These are phyloP conservation scores for Diospyros kaki DNA, from an alignment of 148 eudicot genomes.

Conservation along the genomic window DNA sequence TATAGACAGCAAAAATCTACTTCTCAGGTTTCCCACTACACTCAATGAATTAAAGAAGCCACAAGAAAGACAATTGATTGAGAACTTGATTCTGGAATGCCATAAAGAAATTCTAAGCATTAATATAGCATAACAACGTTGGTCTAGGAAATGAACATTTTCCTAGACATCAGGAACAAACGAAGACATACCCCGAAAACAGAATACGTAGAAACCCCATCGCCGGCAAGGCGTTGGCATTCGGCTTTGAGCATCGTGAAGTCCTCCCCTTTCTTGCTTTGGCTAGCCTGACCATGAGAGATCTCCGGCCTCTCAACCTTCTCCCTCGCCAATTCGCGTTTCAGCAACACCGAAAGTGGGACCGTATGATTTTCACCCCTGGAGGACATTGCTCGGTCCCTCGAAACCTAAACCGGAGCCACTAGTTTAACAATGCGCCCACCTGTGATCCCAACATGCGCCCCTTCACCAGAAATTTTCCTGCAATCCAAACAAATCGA, in stretches of 20 bases:
- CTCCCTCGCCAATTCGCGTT: conserved; percentile 83
- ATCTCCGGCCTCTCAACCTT: conserved; percentile 74
- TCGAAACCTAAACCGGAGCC: conserved; percentile 1
- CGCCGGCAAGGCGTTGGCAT: conserved; percentile 80
- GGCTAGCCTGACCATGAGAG: conserved; percentile 65
- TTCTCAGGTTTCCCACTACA: neutral
- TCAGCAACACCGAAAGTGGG: conserved; percentile 79
- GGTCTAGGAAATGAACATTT: neutral
- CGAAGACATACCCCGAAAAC: conserved; percentile 68
- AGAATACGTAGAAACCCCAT: conserved; percentile 80
- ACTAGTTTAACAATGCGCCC: neutral
- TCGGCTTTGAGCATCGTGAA: conserved; percentile 74
- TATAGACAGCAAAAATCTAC: neutral
- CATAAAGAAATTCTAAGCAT: neutral
- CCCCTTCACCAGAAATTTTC: neutral
- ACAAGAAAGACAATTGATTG: neutral
- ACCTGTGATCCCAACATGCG: conserved; percentile 8
- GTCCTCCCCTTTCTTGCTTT: conserved; percentile 96
- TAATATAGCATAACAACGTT: neutral
- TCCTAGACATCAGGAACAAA: neutral
- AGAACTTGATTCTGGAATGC: neutral
- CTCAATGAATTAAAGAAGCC: neutral
- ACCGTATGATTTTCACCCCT: conserved; percentile 82
- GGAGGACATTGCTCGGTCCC: conserved; percentile 58
- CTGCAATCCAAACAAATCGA: conserved; percentile 18